Base-by-base conservation (phyloP, 2,329 filamentous ascomycete species). In the Aspergillus thermomutatus region DNA sequence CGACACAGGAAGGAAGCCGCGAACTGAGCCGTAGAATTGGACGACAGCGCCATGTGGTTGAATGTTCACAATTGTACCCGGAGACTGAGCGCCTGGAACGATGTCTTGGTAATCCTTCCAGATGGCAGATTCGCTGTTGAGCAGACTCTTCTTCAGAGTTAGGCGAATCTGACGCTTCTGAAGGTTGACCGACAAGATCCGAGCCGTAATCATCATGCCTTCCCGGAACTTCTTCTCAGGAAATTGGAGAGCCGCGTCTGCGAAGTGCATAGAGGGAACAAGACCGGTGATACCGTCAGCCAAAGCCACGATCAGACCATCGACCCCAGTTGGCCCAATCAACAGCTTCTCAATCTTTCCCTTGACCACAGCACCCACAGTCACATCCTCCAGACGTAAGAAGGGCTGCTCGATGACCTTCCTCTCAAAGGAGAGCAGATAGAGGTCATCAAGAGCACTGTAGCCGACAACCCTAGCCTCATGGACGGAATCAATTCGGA, bases 201-300 rank as follows among this genome's bases (percentile, higher is more conserved):
- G 84, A 21, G 90, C 89, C 64, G 90, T 96, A 60, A 99, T 87
- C 52, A 88, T 84, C 73, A 90, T 84, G 1, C 92, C 92, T 71
- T 93, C 90, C 59, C 89, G 85, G 76, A 97, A 99, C 71, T 97
- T 97, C 80, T 93, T 95, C 74, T 99, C 94, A 0, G 94, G 94
- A 67, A 97, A 90, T 69, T 94, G 90, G 25, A 99, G 80, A 59
- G 86, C 86, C 14, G 94, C 84, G 71, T 99, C 95, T 48, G 94
- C 88, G 65, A 99, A 81, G 70, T 99, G 95, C 69, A 88, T 87
- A 68, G 93, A 90, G 3, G 92, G 85, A 2, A 97, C 92, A 56
- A 96, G 83, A n/a, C 92, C 94, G 51, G 85, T 88, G 62, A 99
- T 91, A 48, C 90, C 90, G 45, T 97, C 91, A 8, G 91, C 88